phyloP scores from a whole-genome alignment of 257 asterid genomes.

The Eucommia ulmoides region DNA sequence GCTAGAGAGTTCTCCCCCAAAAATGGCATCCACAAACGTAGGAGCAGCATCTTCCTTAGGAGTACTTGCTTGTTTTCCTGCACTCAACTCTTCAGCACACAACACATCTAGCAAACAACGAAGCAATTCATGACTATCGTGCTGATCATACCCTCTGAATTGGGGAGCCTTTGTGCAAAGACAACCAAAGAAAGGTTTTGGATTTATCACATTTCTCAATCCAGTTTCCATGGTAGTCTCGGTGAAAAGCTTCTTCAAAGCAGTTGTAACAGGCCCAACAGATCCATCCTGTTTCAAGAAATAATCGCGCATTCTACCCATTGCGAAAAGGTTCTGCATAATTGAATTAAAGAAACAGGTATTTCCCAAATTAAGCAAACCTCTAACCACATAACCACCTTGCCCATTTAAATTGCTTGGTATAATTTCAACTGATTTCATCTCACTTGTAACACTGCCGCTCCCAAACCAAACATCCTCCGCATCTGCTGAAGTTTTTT shows the following conservation, averaged over 20 bases:
- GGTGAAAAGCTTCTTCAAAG: conserved; percentile 50
- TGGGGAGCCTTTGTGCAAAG: conserved; percentile 76
- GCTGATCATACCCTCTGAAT: conserved; percentile 87
- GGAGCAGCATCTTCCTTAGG: conserved; percentile 22
- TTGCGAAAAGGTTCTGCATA: conserved; percentile 67
- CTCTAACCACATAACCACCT: conserved; percentile 39
- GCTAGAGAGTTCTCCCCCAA: conserved; percentile 80
- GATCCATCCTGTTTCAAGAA: conserved; percentile 43
- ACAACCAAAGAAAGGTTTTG: conserved; percentile 58
- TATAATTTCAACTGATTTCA: conserved; percentile 27
- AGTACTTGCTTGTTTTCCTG: conserved; percentile 29
- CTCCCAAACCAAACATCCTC: conserved; percentile 77
- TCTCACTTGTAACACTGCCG: conserved; percentile 34
- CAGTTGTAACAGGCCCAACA: conserved; percentile 52
- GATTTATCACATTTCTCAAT: conserved; percentile 43
- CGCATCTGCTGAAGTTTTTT: conserved; percentile 34
- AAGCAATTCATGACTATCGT: conserved; percentile 91
- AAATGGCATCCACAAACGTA: conserved; percentile 54
- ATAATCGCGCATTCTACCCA: conserved; percentile 41
- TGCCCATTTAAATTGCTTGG: conserved; percentile 20
- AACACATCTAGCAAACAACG: conserved; percentile 78
- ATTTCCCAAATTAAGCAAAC: conserved; percentile 84
- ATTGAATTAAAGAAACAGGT: conserved; percentile 90
- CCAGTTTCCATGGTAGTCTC: conserved; percentile 42
- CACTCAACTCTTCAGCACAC: conserved; percentile 52